Conservation (phyloP, 1,284 basidiomycete species). For the Flammula alnicola region DNA sequence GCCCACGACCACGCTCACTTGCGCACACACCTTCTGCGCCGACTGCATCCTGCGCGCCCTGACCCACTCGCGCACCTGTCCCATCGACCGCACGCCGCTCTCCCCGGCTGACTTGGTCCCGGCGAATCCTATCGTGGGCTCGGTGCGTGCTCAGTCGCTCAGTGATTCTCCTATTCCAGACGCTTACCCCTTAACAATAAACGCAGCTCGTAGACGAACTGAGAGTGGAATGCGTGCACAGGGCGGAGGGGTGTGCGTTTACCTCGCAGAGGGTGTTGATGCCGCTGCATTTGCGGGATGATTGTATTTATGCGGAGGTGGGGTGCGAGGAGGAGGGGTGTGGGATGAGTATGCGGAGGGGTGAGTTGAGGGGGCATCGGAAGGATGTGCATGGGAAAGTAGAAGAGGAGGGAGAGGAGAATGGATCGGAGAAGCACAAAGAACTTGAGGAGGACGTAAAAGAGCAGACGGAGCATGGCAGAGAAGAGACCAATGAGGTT, state of each 20-base stretch:
- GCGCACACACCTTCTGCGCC: slow-evolving; percentile 83
- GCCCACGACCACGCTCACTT: slow-evolving; percentile 73
- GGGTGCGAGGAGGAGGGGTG: slow-evolving; percentile 51
- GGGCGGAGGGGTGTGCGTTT: slow-evolving; percentile 60
- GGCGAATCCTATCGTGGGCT: slow-evolving; percentile 73
- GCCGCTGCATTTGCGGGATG: slow-evolving; percentile 61
- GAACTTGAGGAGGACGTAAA: background rate
- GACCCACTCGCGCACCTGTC: slow-evolving; percentile 67
- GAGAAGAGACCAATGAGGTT: slow-evolving; percentile 7
- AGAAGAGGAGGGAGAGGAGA: slow-evolving; percentile 1
- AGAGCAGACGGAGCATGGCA: slow-evolving; percentile 6
- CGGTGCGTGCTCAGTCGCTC: slow-evolving; percentile 52
- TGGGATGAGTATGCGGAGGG: slow-evolving; percentile 34
- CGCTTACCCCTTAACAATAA: background rate
- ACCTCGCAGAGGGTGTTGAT: slow-evolving; percentile 76
- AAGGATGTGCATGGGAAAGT: slow-evolving; percentile 31
- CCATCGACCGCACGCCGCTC: slow-evolving; percentile 80
- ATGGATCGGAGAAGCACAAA: slow-evolving; percentile 6
- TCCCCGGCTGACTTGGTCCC: slow-evolving; percentile 54
- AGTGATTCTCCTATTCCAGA: slow-evolving; percentile 20
- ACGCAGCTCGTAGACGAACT: slow-evolving; percentile 84
- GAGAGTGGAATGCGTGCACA: slow-evolving; percentile 71
- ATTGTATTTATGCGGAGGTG: slow-evolving; percentile 63
- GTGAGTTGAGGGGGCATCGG: slow-evolving; percentile 25
- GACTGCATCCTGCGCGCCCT: slow-evolving; percentile 77